A percentile compares a stretch with the other conserved stretches of the same genome.
Conservation (phyloP, 1,284 basidiomycete species). For the Rhodotorula sp. region DNA sequence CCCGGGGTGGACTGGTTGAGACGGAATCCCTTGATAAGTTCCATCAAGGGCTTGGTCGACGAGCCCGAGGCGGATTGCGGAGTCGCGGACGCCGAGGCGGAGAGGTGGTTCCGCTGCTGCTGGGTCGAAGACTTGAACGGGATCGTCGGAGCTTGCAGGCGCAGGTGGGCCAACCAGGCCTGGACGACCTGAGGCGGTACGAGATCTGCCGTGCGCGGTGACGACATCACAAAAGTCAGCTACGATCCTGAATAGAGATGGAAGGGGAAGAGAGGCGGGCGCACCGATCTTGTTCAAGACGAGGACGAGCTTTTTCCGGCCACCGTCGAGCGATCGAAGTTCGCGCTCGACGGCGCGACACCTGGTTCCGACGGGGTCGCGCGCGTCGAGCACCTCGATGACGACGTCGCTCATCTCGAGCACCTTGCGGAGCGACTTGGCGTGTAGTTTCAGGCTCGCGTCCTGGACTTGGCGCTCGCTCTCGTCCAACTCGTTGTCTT, state of each 20-base stretch:
- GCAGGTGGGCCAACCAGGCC: slow-evolving; percentile 83
- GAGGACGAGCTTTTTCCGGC: slow-evolving; percentile 84
- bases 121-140: slow-evolving; percentile 89
- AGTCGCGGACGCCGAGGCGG: slow-evolving; percentile 60
- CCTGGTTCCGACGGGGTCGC: slow-evolving; percentile 86
- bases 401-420: slow-evolving; percentile 91
- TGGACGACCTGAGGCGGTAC: slow-evolving; percentile 86
- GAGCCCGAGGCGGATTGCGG: slow-evolving; percentile 59
- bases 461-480: slow-evolving; percentile 42
- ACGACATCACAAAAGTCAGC: not conserved
- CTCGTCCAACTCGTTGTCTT: slow-evolving; percentile 41
- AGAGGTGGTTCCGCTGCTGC: slow-evolving; percentile 74
- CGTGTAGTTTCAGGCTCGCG: slow-evolving; percentile 50
- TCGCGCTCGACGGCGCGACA: slow-evolving; percentile 87
- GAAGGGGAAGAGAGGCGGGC: slow-evolving; percentile 48
- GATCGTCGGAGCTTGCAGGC: slow-evolving; percentile 87
- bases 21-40: slow-evolving; percentile 85
- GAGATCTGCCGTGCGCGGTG: slow-evolving; percentile 61
- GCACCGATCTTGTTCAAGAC: slow-evolving; percentile 90
- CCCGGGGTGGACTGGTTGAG: not conserved
- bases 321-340: slow-evolving; percentile 73
- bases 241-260: not conserved
- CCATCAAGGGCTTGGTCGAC: slow-evolving; percentile 68
- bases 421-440: slow-evolving; percentile 72
- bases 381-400: slow-evolving; percentile 82